Evolutionary conservation across 202 grass and related monocot genomes (phyloP).

Genomic region (Panicum hallii): DNA sequence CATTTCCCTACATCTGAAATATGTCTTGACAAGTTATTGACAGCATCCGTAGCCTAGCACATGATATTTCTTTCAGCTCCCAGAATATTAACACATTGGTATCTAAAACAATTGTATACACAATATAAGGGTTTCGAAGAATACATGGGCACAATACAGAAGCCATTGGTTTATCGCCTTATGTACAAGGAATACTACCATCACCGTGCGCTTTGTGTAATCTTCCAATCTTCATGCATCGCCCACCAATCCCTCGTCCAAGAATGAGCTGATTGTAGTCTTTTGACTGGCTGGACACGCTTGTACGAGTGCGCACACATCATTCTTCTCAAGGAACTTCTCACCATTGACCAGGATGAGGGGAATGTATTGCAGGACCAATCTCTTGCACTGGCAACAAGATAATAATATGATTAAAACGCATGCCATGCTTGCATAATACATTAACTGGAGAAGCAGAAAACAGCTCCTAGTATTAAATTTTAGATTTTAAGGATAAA

Average conservation of each 20-base stretch:
- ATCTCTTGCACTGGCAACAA: constrained; percentile 77
- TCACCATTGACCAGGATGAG: constrained; percentile 83
- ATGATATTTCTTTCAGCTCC: background rate
- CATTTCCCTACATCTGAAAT: background rate
- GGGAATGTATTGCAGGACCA: constrained; percentile 84
- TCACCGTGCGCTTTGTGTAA: background rate
- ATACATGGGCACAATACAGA: background rate
- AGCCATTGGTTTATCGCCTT: background rate
- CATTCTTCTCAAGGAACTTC: constrained; percentile 78
- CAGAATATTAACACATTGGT: too few relatives aligned
- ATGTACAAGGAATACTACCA: constrained; percentile 23
- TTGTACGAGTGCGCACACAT: constrained; percentile 68
- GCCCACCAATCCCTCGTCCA: background rate
- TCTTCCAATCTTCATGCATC: constrained; percentile 31
- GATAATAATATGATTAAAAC: background rate
- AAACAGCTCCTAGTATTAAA: background rate
- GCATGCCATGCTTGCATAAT: background rate
- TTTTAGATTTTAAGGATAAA: background rate
- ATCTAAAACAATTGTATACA: background rate
- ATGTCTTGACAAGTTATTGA: background rate
- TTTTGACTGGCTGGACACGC: constrained; percentile 57
- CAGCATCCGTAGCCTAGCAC: background rate
- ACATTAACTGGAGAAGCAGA: background rate
- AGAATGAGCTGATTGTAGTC: background rate
- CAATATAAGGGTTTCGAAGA: background rate